These are phyloP conservation scores for Austroboletus eburneus DNA, from an alignment of 768 basidiomycete genomes.

Conservation along the genomic window DNA sequence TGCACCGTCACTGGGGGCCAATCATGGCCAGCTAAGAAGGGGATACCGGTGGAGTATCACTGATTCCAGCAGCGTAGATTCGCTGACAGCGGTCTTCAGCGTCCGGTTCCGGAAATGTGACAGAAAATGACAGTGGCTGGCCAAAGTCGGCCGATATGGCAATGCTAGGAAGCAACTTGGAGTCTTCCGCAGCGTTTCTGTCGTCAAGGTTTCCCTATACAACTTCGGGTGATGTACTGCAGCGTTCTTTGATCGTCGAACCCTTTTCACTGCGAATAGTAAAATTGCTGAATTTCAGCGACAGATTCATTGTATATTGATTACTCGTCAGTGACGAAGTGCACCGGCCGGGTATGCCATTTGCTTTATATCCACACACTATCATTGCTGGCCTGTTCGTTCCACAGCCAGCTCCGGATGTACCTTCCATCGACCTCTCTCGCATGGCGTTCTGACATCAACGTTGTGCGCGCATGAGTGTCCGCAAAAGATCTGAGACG, in stretches of 20 bases:
- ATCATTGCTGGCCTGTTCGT: no score
- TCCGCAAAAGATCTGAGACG: no score
- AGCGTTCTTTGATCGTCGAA: background rate
- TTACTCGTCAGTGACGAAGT: no score
- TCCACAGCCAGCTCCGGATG: no score
- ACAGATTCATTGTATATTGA: no score
- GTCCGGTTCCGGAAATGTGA: background rate
- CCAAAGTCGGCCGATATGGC: constrained; percentile 1
- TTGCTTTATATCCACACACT: no score
- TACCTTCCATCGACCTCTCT: no score
- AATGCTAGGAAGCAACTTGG: background rate
- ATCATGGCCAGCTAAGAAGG: background rate
- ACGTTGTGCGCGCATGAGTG: no score
- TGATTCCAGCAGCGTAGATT: background rate
- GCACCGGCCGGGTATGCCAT: no score
- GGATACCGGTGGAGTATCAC: background rate
- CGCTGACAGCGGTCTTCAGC: background rate
- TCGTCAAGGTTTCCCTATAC: background rate
- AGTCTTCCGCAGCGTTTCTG: background rate
- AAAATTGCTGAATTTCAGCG: no score
- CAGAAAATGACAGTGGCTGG: background rate
- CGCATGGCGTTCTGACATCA: no score
- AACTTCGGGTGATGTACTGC: background rate
- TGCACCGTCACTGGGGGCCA: background rate
- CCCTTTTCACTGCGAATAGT: no score